These are phyloP conservation scores for Chytriomyces hyalinus DNA, from an alignment of 192 early-diverging fungal genomes.

Conservation along the genomic window DNA sequence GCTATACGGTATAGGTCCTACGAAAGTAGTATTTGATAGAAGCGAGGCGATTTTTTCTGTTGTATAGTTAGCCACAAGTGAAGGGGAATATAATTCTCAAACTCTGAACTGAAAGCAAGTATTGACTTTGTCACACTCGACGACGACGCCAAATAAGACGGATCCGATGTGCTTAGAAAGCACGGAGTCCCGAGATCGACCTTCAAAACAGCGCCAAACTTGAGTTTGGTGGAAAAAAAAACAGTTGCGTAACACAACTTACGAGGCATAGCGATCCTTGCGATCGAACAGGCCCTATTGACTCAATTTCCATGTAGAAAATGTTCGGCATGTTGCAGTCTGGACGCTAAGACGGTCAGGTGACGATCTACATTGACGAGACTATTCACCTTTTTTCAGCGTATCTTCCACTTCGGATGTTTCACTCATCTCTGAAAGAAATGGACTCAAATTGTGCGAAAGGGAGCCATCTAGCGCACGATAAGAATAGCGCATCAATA, in stretches of 20 bases:
- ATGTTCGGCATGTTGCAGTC: constrained; percentile 20
- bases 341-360: neutral
- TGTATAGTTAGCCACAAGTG: neutral
- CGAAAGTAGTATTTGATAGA: constrained; percentile 5
- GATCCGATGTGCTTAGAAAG: constrained; percentile 10
- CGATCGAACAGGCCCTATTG: neutral
- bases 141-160: constrained; percentile 21
- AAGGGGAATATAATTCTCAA: neutral
- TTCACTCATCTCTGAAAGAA: neutral
- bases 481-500: too few relatives aligned
- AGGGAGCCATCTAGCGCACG: too few relatives aligned
- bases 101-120: constrained; percentile 6
- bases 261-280: constrained; percentile 21
- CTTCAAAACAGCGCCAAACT: neutral
- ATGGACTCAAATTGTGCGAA: constrained; percentile 2
- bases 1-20: constrained; percentile 4
- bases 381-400: constrained; percentile 15
- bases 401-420: neutral
- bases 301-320: constrained; percentile 12
- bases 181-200: constrained; percentile 30
- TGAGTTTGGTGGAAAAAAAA: neutral
- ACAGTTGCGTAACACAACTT: neutral
- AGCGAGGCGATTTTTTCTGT: constrained; percentile 21
- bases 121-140: constrained; percentile 28
- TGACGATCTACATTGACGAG: neutral